phyloP scores from a whole-genome alignment of 2,329 filamentous ascomycete species.

The Anthostomella pinea region DNA sequence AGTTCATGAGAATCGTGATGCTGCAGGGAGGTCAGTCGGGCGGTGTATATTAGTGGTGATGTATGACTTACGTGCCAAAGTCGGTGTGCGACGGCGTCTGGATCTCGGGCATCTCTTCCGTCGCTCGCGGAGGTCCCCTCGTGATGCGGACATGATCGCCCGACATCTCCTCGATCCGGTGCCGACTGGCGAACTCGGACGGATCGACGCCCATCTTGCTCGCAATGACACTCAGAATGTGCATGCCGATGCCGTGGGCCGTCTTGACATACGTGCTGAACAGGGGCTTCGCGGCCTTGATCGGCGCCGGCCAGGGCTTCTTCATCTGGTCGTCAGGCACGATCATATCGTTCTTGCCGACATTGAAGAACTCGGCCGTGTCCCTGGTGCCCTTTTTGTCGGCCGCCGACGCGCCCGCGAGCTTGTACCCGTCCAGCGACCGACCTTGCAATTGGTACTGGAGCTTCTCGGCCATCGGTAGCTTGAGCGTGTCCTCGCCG shows the following conservation, averaged over 20 bases:
- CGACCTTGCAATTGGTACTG: slow-evolving; percentile 19
- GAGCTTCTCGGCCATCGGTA: slow-evolving; percentile 30
- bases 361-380: slow-evolving; percentile 35
- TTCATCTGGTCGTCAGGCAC: slow-evolving; percentile 21
- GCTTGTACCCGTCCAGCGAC: slow-evolving; percentile 33
- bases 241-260: slow-evolving; percentile 30
- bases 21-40: slow-evolving; percentile 11
- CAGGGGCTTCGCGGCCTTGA: slow-evolving; percentile 22
- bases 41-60: background rate
- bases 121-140: slow-evolving; percentile 28
- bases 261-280: slow-evolving; percentile 26
- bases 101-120: slow-evolving; percentile 30
- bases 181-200: slow-evolving; percentile 23
- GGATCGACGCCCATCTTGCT: slow-evolving; percentile 26
- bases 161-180: slow-evolving; percentile 28
- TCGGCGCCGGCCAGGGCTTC: slow-evolving; percentile 25
- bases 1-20: slow-evolving; percentile 39
- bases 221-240: slow-evolving; percentile 28
- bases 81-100: slow-evolving; percentile 36
- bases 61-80: slow-evolving; percentile 32
- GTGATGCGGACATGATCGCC: slow-evolving; percentile 34
- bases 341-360: slow-evolving; percentile 34
- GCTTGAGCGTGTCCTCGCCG: slow-evolving; percentile 26
- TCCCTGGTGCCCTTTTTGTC: slow-evolving; percentile 28
- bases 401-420: slow-evolving; percentile 26